Evolutionary conservation across 1,284 basidiomycete species (phyloP).

Genomic region (Coniophora puteana): DNA sequence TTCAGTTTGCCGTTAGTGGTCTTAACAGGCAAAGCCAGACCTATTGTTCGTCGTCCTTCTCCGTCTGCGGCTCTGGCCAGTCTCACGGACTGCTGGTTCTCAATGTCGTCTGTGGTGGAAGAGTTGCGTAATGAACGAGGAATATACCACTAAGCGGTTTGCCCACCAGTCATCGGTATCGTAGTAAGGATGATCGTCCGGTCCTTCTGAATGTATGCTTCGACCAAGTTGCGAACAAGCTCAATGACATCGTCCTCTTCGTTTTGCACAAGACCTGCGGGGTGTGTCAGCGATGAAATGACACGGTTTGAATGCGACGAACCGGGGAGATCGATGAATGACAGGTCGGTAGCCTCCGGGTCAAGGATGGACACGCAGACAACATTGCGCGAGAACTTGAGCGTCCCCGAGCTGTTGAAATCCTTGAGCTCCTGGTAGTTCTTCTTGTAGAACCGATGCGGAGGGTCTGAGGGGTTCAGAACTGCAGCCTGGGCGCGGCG

Average conservation of each 20-base stretch:
- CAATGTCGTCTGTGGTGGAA: constrained; percentile 50
- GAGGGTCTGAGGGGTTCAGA: constrained; percentile 37
- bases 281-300: constrained; percentile 5
- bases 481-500: constrained; percentile 59
- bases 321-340: constrained; percentile 51
- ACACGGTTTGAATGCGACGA: constrained; percentile 1
- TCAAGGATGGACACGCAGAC: constrained; percentile 49
- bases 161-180: constrained; percentile 57
- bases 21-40: constrained; percentile 23
- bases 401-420: constrained; percentile 14
- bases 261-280: constrained; percentile 53
- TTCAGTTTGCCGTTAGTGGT: background rate
- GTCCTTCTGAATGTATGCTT: constrained; percentile 37
- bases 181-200: constrained; percentile 57
- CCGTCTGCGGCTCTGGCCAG: constrained; percentile 53
- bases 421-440: constrained; percentile 26
- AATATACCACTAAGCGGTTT: no score
- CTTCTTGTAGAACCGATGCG: constrained; percentile 32
- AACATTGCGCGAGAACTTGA: constrained; percentile 53
- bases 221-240: constrained; percentile 44
- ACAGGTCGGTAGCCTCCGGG: constrained; percentile 39
- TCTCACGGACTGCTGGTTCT: constrained; percentile 55
- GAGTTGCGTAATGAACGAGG: background rate
- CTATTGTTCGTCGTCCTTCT: constrained; percentile 53
- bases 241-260: constrained; percentile 38